Evolutionary conservation across 2,329 filamentous ascomycete species (phyloP).

Genomic region (Zymoseptoria pseudotritici): DNA sequence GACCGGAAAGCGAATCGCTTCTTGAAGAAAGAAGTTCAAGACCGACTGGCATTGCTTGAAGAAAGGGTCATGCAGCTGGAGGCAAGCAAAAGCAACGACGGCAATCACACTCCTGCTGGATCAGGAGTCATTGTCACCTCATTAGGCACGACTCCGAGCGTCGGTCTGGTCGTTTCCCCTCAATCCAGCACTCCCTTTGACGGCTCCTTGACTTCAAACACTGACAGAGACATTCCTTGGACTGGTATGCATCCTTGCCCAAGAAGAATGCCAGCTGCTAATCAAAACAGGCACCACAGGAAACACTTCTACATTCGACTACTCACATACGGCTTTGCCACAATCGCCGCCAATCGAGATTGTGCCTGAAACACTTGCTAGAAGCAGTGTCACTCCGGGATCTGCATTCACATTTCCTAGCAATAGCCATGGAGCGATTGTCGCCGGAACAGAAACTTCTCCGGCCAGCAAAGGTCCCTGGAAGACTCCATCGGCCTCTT

Average conservation of each 20-base stretch:
- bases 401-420: background rate
- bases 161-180: background rate
- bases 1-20: constrained; percentile 20
- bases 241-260: background rate
- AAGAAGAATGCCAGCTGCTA: background rate
- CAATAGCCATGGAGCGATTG: background rate
- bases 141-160: background rate
- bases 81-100: background rate
- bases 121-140: background rate
- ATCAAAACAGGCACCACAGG: background rate
- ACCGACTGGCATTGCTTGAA: constrained; percentile 15
- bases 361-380: background rate
- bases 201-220: background rate
- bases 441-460: background rate
- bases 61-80: constrained; percentile 15
- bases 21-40: constrained; percentile 20
- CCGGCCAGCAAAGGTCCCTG: background rate
- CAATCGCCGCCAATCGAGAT: background rate
- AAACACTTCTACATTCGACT: background rate
- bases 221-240: background rate
- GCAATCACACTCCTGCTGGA: background rate
- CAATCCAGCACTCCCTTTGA: background rate
- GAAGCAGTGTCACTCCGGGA: background rate
- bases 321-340: background rate
- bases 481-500: background rate